Evolutionary conservation across 2,329 filamentous ascomycete genomes (phyloP).

Genomic region (Beauveria rudraprayagi): DNA sequence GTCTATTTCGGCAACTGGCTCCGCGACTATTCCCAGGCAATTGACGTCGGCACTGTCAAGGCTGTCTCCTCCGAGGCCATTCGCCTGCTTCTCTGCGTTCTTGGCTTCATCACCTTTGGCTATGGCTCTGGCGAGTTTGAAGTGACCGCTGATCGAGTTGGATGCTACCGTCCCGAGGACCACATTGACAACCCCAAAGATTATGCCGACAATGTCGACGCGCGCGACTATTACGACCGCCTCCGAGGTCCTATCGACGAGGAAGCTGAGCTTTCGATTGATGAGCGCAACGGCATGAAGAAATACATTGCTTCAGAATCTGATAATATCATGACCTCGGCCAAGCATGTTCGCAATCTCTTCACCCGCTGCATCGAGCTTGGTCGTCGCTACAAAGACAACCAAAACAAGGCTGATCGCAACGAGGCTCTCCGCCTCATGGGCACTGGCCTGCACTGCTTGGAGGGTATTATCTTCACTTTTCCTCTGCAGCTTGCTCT

Average conservation of each 20-base stretch:
- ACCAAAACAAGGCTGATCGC: constrained; percentile 59
- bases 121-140: constrained; percentile 76
- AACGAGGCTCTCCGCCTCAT: constrained; percentile 80
- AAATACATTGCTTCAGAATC: constrained; percentile 90
- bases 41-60: constrained; percentile 89
- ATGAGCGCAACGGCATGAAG: constrained; percentile 71
- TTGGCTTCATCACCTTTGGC: constrained; percentile 70
- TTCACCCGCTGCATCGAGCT: constrained; percentile 69
- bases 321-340: constrained; percentile 71
- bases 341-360: constrained; percentile 65
- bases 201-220: constrained; percentile 84
- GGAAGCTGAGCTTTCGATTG: constrained; percentile 66
- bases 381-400: constrained; percentile 59
- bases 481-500: background rate
- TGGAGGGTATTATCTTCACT: constrained; percentile 53
- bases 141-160: constrained; percentile 67
- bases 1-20: constrained; percentile 98
- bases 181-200: constrained; percentile 70
- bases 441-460: constrained; percentile 81
- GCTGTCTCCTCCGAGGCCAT: constrained; percentile 85
- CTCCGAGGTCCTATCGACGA: constrained; percentile 80
- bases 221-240: constrained; percentile 69
- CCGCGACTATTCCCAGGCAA: constrained; percentile 84
- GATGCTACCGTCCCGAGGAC: constrained; percentile 67
- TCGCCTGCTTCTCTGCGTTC: constrained; percentile 76